These are phyloP conservation scores for Sergeia podlipaevii DNA, from an alignment of 208 protist species.

Conservation along the genomic window DNA sequence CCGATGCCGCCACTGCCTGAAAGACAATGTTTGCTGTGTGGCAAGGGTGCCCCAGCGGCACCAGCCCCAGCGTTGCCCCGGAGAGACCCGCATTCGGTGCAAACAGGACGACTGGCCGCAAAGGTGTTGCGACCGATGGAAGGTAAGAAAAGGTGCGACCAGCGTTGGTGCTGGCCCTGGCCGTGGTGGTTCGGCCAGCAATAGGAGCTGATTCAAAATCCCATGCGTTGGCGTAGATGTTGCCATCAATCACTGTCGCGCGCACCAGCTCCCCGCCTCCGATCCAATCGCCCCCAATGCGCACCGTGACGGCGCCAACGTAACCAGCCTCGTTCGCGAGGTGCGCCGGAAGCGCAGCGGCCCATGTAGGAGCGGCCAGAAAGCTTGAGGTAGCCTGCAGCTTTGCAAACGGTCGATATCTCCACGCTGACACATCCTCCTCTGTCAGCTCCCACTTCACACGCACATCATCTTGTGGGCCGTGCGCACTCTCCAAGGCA, in stretches of 20 bases:
- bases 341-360: conserved; percentile 15
- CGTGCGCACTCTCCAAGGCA: conserved; percentile 26
- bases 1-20: conserved; percentile 23
- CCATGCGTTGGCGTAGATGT: background rate
- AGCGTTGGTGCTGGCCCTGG: background rate
- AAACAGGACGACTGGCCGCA: conserved; percentile 29
- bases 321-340: conserved; percentile 35
- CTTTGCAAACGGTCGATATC: too few relatives aligned
- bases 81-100: conserved; percentile 14
- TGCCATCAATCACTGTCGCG: too few relatives aligned
- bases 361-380: background rate
- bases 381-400: conserved; percentile 2
- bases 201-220: too few relatives aligned
- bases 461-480: conserved; percentile 28
- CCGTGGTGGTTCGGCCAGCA: conserved; percentile 7
- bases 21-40: conserved; percentile 6
- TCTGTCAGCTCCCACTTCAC: conserved; percentile 39
- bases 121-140: conserved; percentile 38
- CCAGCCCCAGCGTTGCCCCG: conserved; percentile 40
- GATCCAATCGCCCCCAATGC: conserved; percentile 23
- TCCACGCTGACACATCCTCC: too few relatives aligned
- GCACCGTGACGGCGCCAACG: conserved; percentile 22
- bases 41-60: conserved; percentile 37
- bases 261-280: too few relatives aligned
- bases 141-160: too few relatives aligned